A percentile compares a stretch with the other conserved stretches of the same genome.
Evolutionary conservation across 306 rosid species (phyloP).

Genomic region (Trichosanthes truncata): DNA sequence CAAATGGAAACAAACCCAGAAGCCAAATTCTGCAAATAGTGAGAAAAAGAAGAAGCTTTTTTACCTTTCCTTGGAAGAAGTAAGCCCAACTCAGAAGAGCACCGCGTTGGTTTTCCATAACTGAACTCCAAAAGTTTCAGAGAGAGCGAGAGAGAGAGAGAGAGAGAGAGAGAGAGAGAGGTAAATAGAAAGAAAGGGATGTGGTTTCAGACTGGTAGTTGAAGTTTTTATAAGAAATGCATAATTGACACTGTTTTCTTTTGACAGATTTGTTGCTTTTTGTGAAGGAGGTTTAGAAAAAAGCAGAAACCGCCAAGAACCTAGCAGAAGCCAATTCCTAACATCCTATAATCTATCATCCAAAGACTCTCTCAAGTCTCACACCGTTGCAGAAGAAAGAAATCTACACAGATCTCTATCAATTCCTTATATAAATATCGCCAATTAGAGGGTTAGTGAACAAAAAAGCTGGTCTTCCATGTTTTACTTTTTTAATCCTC

Average conservation of each 20-base stretch:
- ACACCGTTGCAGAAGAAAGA: not conserved
- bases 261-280: constrained; percentile 7
- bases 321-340: constrained; percentile 21
- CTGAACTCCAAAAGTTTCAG: constrained; percentile 5
- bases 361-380: no score
- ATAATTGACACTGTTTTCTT: not conserved
- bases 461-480: not conserved
- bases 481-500: not conserved
- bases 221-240: constrained; percentile 7
- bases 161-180: not conserved
- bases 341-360: not conserved
- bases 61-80: constrained; percentile 7
- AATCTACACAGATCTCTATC: not conserved
- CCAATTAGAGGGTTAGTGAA: not conserved
- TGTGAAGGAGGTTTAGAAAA: constrained; percentile 30
- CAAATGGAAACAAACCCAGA: not conserved
- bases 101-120: constrained; percentile 59
- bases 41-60: not conserved
- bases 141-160: constrained; percentile 9
- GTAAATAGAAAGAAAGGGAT: not conserved
- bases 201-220: constrained; percentile 1
- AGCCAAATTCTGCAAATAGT: constrained; percentile 11
- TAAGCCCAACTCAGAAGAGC: constrained; percentile 9
- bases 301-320: constrained; percentile 38
- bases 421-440: not conserved